Percentiles rank a stretch among this genome's conserved stretches.
These are phyloP conservation scores for Kluyveromyces dobzhanskii DNA, from an alignment of 805 yeast genomes.

Conservation along the genomic window DNA sequence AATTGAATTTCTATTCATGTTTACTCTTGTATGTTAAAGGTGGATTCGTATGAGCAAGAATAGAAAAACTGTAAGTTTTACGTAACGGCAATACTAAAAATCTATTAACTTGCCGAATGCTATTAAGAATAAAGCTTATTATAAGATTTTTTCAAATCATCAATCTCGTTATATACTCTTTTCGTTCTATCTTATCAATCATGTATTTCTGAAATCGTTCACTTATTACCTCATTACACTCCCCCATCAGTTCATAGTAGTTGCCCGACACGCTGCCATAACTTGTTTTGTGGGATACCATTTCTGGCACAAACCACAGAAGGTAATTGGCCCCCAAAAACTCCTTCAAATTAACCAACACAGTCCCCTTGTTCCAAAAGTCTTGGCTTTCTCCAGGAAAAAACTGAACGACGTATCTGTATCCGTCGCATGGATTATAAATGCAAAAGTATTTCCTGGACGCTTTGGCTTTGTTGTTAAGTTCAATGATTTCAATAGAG, in stretches of 20 bases:
- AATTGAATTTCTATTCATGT: no score
- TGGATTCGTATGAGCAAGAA: no score
- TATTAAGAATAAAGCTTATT: no score
- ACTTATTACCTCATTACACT: constrained; percentile 22
- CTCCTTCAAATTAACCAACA: constrained; percentile 21
- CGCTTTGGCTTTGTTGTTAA: constrained; percentile 26
- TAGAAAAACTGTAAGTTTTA: no score
- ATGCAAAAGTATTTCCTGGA: constrained; percentile 20
- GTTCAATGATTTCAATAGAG: constrained; percentile 49
- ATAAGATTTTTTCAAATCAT: background rate
- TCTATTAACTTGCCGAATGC: no score
- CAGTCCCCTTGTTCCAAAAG: constrained; percentile 18
- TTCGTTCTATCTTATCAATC: constrained; percentile 18
- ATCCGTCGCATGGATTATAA: constrained; percentile 25
- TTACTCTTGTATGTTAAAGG: no score
- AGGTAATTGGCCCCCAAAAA: constrained; percentile 22
- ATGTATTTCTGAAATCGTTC: constrained; percentile 16
- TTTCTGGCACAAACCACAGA: constrained; percentile 27
- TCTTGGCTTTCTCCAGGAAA: constrained; percentile 18
- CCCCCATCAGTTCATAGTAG: constrained; percentile 17
- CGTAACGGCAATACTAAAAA: no score
- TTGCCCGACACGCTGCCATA: constrained; percentile 5
- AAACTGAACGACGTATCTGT: constrained; percentile 37
- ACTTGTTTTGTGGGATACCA: constrained; percentile 7
- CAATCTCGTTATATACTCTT: constrained; percentile 18